Evolutionary conservation across 495 filamentous ascomycete species (phyloP).

Genomic region (Hypoxylon trugodes): DNA sequence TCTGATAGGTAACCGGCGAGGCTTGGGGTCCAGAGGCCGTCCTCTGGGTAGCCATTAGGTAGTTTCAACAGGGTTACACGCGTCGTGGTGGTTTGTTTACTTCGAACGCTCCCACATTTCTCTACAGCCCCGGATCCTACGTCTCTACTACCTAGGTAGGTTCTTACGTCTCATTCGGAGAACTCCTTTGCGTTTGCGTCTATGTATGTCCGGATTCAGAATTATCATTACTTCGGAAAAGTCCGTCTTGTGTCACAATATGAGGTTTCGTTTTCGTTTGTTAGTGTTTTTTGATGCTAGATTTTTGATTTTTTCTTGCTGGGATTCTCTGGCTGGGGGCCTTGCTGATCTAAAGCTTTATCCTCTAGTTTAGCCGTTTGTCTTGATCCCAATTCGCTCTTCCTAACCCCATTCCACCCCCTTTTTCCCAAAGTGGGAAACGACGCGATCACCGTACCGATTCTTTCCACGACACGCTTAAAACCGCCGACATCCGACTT

Average conservation of each 20-base stretch:
- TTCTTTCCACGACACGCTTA: slow-evolving; percentile 21
- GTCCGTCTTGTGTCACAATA: slow-evolving; percentile 34
- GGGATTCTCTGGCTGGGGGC: slow-evolving; percentile 31
- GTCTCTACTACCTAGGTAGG: too few species aligned
- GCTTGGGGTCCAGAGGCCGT: slow-evolving; percentile 18
- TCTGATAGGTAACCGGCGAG: slow-evolving; percentile 5
- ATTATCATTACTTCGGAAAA: slow-evolving; percentile 21
- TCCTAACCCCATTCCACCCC: slow-evolving; percentile 13
- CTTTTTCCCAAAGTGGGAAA: slow-evolving; percentile 28
- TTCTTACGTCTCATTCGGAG: slow-evolving; percentile 29
- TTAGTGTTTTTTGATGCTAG: slow-evolving; percentile 22
- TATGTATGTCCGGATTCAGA: background rate
- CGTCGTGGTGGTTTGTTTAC: slow-evolving; percentile 40
- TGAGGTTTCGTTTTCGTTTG: too few species aligned
- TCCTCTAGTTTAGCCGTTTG: slow-evolving; percentile 38
- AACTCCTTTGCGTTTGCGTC: slow-evolving; percentile 17
- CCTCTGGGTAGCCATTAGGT: slow-evolving; percentile 24
- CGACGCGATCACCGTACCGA: slow-evolving; percentile 26
- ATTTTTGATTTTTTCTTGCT: slow-evolving; percentile 19
- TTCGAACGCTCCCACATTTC: too few species aligned
- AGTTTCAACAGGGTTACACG: slow-evolving; percentile 32
- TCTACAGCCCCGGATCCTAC: slow-evolving; percentile 23
- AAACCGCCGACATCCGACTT: slow-evolving; percentile 20
- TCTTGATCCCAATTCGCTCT: slow-evolving; percentile 26
- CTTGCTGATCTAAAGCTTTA: slow-evolving; percentile 31